Evolutionary conservation across 2,329 filamentous ascomycete species (phyloP), one percentile per base, ranked within the genome.

Genomic region (Calonectria pteridis): DNA sequence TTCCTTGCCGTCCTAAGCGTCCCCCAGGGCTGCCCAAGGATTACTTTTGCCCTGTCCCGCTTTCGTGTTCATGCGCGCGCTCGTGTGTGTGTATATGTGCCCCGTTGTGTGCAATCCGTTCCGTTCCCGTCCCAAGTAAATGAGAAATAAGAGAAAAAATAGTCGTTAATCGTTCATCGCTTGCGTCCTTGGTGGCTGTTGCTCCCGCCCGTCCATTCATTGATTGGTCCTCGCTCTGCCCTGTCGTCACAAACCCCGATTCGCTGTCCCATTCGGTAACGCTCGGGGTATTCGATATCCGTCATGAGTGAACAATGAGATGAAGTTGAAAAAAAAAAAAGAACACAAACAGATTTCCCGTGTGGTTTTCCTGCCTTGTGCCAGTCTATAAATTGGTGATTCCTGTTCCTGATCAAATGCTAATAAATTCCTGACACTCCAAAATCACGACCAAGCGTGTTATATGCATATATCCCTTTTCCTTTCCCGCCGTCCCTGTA

Each of bases 331-430:
- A 77, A 67, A 74, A 74, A 46, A 69, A 77, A 67, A 74, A 74
- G 65, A 74, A 53, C 59, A 65, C 72, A 77, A 76, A 63, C 65
- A 67, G 72, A 76, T 73, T 74, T 71, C 73, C 78, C 78, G 76
- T 79, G 73, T 79, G 77, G 68, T 79, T 78, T 73, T 71, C 75
- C 71, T 79, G 76, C 78, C 72, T 75, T 77, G 69, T 80, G 77
- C 78, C 76, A 75, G 78, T 80, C 78, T 80, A 80, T 80, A 79
- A 78, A 76, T 79, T 75, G 35, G 72, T 79, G 70, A 75, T 76
- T 76, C 78, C 78, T 55, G 72, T 79, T 71, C 78, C 72, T 58
- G 74, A 79, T 68, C 75, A 59, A 79, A 80, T 79, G 77, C 76
- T 75, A 80, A 73, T 75, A 59, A 43, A 31, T 75, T 75, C 73